Percentiles rank a stretch among this genome's conserved stretches.
Conservation (phyloP, 768 basidiomycete genomes). For the Butyriboletus loyo region DNA sequence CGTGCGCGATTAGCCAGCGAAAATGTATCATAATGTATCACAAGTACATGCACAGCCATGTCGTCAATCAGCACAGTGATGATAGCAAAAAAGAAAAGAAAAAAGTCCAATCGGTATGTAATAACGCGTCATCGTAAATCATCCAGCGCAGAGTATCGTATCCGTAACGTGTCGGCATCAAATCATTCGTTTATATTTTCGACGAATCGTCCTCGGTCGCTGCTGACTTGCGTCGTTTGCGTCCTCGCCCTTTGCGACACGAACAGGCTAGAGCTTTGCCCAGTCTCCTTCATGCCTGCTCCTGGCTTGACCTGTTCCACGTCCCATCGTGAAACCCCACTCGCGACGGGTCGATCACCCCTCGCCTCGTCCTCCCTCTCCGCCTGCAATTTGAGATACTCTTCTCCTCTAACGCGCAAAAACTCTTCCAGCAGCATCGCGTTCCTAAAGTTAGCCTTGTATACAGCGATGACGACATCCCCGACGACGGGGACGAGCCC, state of each 20-base stretch:
- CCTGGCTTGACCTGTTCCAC: slow-evolving; percentile 52
- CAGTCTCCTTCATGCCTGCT: slow-evolving; percentile 41
- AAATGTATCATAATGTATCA: not conserved
- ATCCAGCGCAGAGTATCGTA: not conserved
- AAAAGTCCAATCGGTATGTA: not conserved
- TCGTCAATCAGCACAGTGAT: too few species aligned
- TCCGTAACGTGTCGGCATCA: not conserved
- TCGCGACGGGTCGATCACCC: slow-evolving; percentile 9
- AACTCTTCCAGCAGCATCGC: slow-evolving; percentile 84
- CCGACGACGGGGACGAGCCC: slow-evolving; percentile 73
- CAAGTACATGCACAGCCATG: not conserved
- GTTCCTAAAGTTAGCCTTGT: slow-evolving; percentile 88
- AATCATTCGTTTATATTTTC: slow-evolving; percentile 32
- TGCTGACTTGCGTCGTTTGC: slow-evolving; percentile 16
- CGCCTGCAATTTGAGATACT: slow-evolving; percentile 54
- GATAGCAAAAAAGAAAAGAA: not conserved
- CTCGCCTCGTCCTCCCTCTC: slow-evolving; percentile 28
- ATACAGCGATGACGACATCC: slow-evolving; percentile 71
- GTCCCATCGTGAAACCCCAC: slow-evolving; percentile 32
- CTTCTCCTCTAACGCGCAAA: slow-evolving; percentile 72
- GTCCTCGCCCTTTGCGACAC: slow-evolving; percentile 18
- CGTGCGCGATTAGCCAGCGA: too few species aligned
- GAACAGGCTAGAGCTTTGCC: slow-evolving; percentile 26
- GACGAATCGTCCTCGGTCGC: slow-evolving; percentile 37
- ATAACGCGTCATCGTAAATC: too few species aligned